phyloP scores from a whole-genome alignment of 192 early-diverging fungal genomes.

The Coemansia sp. region DNA sequence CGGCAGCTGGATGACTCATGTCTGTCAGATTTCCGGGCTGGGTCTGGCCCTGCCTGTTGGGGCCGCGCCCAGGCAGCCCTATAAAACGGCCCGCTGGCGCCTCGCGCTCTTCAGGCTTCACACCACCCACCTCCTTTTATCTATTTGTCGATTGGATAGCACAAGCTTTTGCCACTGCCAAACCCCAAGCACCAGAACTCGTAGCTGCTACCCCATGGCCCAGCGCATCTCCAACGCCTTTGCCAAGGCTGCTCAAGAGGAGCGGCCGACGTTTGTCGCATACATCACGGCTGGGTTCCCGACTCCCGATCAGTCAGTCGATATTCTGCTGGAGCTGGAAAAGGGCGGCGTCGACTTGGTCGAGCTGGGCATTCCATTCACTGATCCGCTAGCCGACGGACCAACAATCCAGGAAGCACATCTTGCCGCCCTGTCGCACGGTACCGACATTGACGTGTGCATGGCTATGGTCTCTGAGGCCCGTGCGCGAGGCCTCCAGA shows the following conservation, averaged over 20 bases:
- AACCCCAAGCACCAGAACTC: too few species aligned
- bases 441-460: conserved; percentile 76
- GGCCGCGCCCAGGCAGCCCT: too few species aligned
- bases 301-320: conserved; percentile 69
- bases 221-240: conserved; percentile 37
- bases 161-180: too few species aligned
- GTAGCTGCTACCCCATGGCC: conserved; percentile 13
- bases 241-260: conserved; percentile 29
- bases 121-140: too few species aligned
- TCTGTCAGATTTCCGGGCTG: too few species aligned
- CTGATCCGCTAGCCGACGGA: conserved; percentile 96
- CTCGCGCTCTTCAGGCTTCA: too few species aligned
- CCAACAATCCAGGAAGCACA: conserved; percentile 91
- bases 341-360: conserved; percentile 91
- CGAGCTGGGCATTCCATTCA: conserved; percentile 96
- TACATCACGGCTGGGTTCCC: conserved; percentile 95
- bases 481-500: conserved; percentile 72
- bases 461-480: conserved; percentile 77
- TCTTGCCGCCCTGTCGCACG: conserved; percentile 73
- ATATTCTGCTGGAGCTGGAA: conserved; percentile 81
- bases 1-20: too few species aligned
- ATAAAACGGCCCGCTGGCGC: too few species aligned
- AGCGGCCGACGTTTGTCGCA: conserved; percentile 81
- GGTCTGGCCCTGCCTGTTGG: too few species aligned
- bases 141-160: too few species aligned